Evolutionary conservation across 139 green algal species (phyloP).

Genomic region (Chloropicon primus): DNA sequence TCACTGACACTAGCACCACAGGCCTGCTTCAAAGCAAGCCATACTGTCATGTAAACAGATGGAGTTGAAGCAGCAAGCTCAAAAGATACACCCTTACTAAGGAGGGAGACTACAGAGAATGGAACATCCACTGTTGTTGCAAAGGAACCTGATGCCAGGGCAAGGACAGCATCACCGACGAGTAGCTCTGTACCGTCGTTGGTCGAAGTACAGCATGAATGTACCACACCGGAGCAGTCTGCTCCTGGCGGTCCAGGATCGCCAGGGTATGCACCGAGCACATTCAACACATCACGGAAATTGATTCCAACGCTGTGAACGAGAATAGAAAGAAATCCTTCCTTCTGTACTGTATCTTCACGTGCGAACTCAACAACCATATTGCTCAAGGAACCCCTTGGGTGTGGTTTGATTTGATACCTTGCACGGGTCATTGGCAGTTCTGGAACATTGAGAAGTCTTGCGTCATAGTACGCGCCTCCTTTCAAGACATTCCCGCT

Average conservation of each 20-base stretch:
- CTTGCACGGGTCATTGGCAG: background rate
- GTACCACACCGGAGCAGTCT: background rate
- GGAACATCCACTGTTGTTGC: conserved; percentile 32
- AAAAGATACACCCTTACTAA: background rate
- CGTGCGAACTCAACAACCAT: background rate
- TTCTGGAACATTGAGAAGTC: background rate
- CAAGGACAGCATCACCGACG: conserved; percentile 56
- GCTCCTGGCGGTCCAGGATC: conserved; percentile 5
- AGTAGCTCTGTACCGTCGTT: conserved; percentile 3
- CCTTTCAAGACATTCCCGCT: background rate
- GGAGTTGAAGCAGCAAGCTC: conserved; percentile 4
- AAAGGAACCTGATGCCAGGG: conserved; percentile 54
- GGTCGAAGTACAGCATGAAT: conserved; percentile 14
- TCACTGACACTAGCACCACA: background rate
- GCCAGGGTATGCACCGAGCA: conserved; percentile 19
- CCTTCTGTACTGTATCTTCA: background rate
- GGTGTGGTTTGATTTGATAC: background rate
- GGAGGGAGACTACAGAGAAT: background rate
- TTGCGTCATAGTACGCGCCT: background rate
- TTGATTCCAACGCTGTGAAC: conserved; percentile 50
- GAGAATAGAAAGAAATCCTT: background rate
- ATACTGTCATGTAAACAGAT: conserved; percentile 2
- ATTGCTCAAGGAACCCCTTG: background rate
- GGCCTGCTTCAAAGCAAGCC: background rate
- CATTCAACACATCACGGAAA: conserved; percentile 57